Conservation (phyloP, 306 rosid genomes). For the Gillenia trifoliata region DNA sequence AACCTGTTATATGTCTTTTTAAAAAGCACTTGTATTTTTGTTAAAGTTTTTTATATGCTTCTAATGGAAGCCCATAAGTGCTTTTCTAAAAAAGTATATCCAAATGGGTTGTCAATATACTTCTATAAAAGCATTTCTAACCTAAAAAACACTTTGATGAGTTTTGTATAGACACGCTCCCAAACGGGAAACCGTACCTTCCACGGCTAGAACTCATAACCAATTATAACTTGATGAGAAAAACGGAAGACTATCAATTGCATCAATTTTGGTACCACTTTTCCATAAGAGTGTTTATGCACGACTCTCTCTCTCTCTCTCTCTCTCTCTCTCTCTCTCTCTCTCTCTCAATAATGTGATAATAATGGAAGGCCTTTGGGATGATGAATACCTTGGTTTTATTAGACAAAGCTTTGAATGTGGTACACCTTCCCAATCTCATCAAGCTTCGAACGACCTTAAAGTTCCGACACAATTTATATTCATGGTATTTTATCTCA, state of each 20-base stretch:
- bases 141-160: not conserved
- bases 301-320: too few species aligned
- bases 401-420: not conserved
- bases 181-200: not conserved
- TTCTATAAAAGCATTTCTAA: too few species aligned
- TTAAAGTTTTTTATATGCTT: too few species aligned
- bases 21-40: too few species aligned
- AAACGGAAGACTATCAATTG: too few species aligned
- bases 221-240: not conserved
- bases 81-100: too few species aligned
- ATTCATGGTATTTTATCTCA: not conserved
- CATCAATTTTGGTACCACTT: not conserved
- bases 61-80: too few species aligned
- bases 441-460: not conserved
- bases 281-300: not conserved
- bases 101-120: too few species aligned
- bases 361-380: not conserved
- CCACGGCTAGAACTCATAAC: not conserved
- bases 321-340: too few species aligned
- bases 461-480: too few species aligned
- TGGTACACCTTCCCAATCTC: not conserved
- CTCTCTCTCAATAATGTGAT: not conserved
- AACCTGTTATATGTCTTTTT: too few species aligned
- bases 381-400: not conserved
- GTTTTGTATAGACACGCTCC: not conserved